Conservation (phyloP, 106 monocot species). For the Phalaenopsis equestris region DNA sequence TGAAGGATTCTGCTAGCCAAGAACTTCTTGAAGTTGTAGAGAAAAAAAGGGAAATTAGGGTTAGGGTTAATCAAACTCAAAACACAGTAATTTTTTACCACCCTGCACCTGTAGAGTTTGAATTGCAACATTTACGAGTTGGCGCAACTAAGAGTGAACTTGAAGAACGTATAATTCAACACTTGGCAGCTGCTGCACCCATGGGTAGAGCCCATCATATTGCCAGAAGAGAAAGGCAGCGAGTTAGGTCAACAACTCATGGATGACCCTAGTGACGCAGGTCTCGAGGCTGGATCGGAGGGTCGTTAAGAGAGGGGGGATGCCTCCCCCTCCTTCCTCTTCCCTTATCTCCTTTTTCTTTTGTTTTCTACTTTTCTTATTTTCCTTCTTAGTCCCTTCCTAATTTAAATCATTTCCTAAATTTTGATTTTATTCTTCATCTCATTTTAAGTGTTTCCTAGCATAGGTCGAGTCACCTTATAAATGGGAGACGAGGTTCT, state of each 20-base stretch:
- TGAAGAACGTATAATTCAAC: conserved; percentile 68
- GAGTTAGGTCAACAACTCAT: conserved; percentile 39
- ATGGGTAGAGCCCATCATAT: conserved; percentile 52
- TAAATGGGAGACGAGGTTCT: no score
- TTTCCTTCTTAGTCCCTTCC: no score
- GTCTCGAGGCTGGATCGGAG: no score
- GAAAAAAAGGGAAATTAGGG: conserved; percentile 52
- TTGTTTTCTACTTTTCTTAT: no score
- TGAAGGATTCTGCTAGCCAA: conserved; percentile 60
- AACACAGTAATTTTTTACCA: conserved; percentile 48
- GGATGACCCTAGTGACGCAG: conserved; percentile 30
- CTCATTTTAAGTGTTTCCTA: no score
- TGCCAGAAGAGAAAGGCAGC: conserved; percentile 47
- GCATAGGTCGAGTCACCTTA: no score
- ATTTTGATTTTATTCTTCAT: no score
- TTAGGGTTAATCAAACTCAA: conserved; percentile 35
- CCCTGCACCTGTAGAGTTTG: conserved; percentile 69
- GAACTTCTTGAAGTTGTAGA: conserved; percentile 79
- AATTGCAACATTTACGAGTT: conserved; percentile 53
- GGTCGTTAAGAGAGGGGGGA: no score
- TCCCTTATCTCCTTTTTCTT: no score
- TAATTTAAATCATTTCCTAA: no score
- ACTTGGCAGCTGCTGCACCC: conserved; percentile 64
- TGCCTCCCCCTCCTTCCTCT: no score
- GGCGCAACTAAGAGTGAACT: conserved; percentile 52